Conservation (phyloP, 106 monocot species). For the Dioscorea zingiberensis region DNA sequence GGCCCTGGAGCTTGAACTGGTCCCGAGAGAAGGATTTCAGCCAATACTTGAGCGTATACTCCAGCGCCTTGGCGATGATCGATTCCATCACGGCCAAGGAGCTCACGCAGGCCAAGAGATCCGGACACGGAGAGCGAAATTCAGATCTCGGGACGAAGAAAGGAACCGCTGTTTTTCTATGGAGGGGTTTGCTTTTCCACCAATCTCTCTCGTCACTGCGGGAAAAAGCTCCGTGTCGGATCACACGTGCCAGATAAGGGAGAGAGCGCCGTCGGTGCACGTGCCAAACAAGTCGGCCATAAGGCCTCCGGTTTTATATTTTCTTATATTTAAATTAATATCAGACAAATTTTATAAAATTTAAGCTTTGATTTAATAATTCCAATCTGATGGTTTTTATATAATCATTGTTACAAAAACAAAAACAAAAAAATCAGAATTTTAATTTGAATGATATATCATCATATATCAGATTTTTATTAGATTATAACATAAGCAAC, state of each 20-base stretch:
- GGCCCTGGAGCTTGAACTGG: slow-evolving; percentile 98
- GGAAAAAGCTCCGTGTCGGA: background rate
- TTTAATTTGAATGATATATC: no score
- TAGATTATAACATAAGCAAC: no score
- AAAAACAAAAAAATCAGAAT: no score
- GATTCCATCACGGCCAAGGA: slow-evolving; percentile 66
- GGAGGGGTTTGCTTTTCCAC: background rate
- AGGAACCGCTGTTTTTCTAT: background rate
- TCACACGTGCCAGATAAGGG: background rate
- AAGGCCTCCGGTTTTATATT: no score
- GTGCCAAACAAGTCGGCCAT: background rate
- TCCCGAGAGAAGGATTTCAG: slow-evolving; percentile 96
- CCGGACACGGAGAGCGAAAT: background rate
- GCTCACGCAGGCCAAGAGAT: background rate
- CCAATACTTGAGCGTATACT: slow-evolving; percentile 99
- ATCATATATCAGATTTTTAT: no score
- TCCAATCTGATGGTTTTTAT: no score
- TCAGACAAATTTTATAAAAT: no score
- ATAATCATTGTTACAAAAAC: no score
- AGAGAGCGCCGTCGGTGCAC: background rate
- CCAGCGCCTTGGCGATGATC: slow-evolving; percentile 85
- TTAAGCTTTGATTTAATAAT: no score
- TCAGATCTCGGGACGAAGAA: background rate
- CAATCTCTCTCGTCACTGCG: background rate
- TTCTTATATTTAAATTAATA: no score